phyloP scores from a whole-genome alignment of 305 asterid genomes.

The Fraxinus nigra region DNA sequence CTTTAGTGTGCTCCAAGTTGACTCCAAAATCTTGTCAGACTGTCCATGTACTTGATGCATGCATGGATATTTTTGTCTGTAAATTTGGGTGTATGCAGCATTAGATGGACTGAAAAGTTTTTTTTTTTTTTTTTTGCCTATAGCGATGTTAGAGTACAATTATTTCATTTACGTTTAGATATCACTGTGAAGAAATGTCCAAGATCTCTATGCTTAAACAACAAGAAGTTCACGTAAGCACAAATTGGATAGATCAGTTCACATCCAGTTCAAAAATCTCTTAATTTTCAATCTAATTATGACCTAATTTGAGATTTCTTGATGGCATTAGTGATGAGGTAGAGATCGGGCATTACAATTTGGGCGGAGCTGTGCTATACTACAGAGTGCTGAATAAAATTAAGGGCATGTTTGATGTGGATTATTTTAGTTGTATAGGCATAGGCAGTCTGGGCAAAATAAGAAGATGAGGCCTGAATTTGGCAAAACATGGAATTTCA shows the following conservation, averaged over 20 bases:
- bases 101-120: not conserved
- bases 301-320: not conserved
- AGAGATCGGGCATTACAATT: not conserved
- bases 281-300: not conserved
- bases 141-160: not conserved
- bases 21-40: not conserved
- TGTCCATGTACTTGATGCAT: slow-evolving; percentile 10
- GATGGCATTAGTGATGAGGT: not conserved
- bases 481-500: slow-evolving; percentile 18
- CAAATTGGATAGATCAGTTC: not conserved
- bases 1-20: slow-evolving; percentile 11
- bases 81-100: slow-evolving; percentile 21
- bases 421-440: not conserved
- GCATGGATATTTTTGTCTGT: slow-evolving; percentile 25
- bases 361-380: not conserved
- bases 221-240: not conserved
- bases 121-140: too few species aligned
- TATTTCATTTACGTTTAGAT: not conserved
- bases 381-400: not conserved
- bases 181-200: slow-evolving; percentile 1
- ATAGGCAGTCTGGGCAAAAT: not conserved
- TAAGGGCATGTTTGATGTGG: not conserved
- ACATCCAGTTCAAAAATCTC: not conserved
- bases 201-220: not conserved
- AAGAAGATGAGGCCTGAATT: not conserved